Base-by-base conservation (phyloP, 2,329 filamentous ascomycete species). In the Chrysoporthe deuterocubensis region DNA sequence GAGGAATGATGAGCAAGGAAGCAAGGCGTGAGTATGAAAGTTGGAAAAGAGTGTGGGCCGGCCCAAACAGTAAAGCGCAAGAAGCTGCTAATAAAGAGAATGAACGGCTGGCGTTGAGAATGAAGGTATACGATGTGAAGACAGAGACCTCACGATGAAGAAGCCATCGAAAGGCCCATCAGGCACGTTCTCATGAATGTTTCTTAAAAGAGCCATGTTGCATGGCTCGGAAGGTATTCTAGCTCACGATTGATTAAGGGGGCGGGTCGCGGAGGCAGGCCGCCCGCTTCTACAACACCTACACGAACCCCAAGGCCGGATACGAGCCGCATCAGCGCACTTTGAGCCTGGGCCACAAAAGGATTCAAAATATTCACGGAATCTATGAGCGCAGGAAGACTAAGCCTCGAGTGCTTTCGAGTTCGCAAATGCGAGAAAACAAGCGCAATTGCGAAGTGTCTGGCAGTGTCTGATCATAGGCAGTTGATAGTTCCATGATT, bases 1-100 rank as follows among this genome's bases (percentile, higher is more conserved):
- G 42, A 34, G 34, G 4, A 42, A 48, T 52, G 5, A 52, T 21
- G 43, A 11, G 16, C n/a, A 32, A 48, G 21, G 44, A 40, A 21
- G 7, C 16, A 57, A 11, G n/a, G 44, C 9, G 16, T 11, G 46
- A 21, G 44, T 18, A 34, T 26, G 46, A 42, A 56, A 40, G 13
- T 40, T 43, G 18, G n/a, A 56, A 50, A 42, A 57, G n/a, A 48
- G 40, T 13, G 52, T 69, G 61, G 65, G 64, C 64, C 67, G 43
- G 65, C 64, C 67, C 32, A 60, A 50, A 65, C 6, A 43, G n/a
- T 8, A n/a, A 18, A 32, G 32, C 26, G 32, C 16, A 40, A 43
- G n/a, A 46, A 44, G 26, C 9, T 50, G 26, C 9, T 50, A 16
- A 50, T 32, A 3, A 21, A 48, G 26, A 46, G 43, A 65, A 52